phyloP scores from a whole-genome alignment of 2,329 filamentous ascomycete species.

The Torrubiella hemipterigena region DNA sequence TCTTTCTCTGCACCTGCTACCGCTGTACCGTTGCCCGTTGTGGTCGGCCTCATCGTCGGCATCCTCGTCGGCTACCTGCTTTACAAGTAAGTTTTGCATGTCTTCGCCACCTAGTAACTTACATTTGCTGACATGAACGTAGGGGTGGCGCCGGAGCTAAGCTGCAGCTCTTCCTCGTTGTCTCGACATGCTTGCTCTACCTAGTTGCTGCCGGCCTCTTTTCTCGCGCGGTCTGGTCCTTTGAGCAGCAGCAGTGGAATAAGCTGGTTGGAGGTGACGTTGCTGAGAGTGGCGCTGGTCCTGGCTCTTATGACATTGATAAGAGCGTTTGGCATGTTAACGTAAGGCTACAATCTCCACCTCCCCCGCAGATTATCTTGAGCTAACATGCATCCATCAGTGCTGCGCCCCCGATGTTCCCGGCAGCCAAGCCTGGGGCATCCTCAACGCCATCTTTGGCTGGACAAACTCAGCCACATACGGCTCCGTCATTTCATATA shows the following conservation, averaged over 20 bases:
- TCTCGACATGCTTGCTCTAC: slow-evolving; percentile 73
- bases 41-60: slow-evolving; percentile 60
- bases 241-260: slow-evolving; percentile 61
- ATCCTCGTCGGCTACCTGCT: slow-evolving; percentile 57
- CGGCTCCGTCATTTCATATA: slow-evolving; percentile 78
- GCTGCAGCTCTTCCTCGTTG: slow-evolving; percentile 64
- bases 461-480: slow-evolving; percentile 87
- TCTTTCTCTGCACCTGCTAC: slow-evolving; percentile 63
- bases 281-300: slow-evolving; percentile 38
- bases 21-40: slow-evolving; percentile 65
- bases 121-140: slow-evolving; percentile 1
- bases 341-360: slow-evolving; percentile 28
- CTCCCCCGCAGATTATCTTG: slow-evolving; percentile 4
- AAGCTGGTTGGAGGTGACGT: slow-evolving; percentile 48
- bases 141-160: slow-evolving; percentile 30
- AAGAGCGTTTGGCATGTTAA: slow-evolving; percentile 76
- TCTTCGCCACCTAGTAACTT: too few species aligned
- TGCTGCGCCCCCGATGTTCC: slow-evolving; percentile 67
- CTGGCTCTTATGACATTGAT: slow-evolving; percentile 69
- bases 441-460: slow-evolving; percentile 76
- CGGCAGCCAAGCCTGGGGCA: slow-evolving; percentile 69
- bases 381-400: slow-evolving; percentile 22
- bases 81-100: slow-evolving; percentile 58
- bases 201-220: slow-evolving; percentile 75
- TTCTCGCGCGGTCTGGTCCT: slow-evolving; percentile 62